Conservation (phyloP, 2,329 filamentous ascomycete species). For the Thielaviopsis populi region DNA sequence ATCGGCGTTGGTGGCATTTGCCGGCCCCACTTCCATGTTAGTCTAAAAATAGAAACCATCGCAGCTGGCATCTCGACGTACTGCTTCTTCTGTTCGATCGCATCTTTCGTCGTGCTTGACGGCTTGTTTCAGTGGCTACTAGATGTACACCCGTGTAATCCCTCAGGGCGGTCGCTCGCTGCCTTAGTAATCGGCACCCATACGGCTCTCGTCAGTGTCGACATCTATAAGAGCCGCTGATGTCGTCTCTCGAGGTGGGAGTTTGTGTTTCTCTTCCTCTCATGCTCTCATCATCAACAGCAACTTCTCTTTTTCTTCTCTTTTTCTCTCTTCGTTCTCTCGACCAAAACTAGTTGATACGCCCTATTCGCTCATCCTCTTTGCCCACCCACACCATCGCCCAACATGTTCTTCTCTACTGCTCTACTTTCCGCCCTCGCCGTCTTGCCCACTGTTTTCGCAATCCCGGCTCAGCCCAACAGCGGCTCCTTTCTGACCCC, state of each 20-base stretch:
- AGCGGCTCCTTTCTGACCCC: constrained; percentile 19
- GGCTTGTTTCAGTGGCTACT: not conserved
- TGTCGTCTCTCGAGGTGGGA: not conserved
- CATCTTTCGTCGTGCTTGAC: not conserved
- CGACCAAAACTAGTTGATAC: too few species aligned
- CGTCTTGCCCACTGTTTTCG: constrained; percentile 19
- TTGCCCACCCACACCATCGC: not conserved
- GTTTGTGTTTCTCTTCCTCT: not conserved
- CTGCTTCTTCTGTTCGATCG: not conserved
- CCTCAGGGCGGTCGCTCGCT: not conserved
- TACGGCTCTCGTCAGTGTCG: not conserved
- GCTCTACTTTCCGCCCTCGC: constrained; percentile 19
- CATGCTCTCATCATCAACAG: not conserved
- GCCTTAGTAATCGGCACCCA: not conserved
- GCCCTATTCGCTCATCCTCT: not conserved
- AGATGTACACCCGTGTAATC: not conserved
- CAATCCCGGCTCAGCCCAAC: constrained; percentile 8
- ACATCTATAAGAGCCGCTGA: not conserved
- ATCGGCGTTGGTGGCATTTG: not conserved
- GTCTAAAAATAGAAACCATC: not conserved
- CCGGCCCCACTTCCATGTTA: not conserved
- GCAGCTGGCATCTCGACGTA: not conserved
- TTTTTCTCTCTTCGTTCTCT: not conserved
- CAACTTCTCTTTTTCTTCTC: not conserved
- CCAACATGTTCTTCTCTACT: constrained; percentile 21